Percentiles rank a stretch among this genome's conserved stretches.
phyloP scores from a whole-genome alignment of 2,329 filamentous ascomycete genomes.

The Chalaropsis thielavioides region DNA sequence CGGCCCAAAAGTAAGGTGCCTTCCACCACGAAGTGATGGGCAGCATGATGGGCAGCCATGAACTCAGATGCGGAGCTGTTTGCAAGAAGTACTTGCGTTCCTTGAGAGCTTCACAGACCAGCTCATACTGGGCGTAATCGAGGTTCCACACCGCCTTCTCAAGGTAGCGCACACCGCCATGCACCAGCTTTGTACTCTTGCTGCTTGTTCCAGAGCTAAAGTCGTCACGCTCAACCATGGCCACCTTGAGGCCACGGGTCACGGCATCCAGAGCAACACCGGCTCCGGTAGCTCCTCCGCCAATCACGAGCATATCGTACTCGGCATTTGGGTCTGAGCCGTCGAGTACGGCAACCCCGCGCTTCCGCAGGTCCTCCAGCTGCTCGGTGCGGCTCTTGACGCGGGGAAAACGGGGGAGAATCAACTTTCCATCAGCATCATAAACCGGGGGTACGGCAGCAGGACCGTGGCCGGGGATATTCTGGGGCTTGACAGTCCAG shows the following conservation, averaged over 20 bases:
- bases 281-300: slow-evolving; percentile 55
- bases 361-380: slow-evolving; percentile 43
- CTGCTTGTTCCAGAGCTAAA: slow-evolving; percentile 60
- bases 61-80: slow-evolving; percentile 58
- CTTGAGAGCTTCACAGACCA: slow-evolving; percentile 58
- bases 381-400: slow-evolving; percentile 50
- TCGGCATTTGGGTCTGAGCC: slow-evolving; percentile 26
- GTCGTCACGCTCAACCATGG: slow-evolving; percentile 57
- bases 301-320: slow-evolving; percentile 58
- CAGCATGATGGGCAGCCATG: slow-evolving; percentile 63
- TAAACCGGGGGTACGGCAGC: slow-evolving; percentile 57
- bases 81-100: slow-evolving; percentile 63
- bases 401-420: slow-evolving; percentile 49
- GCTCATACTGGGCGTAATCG: slow-evolving; percentile 57
- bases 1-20: slow-evolving; percentile 61
- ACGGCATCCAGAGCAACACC: slow-evolving; percentile 60
- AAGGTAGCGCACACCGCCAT: slow-evolving; percentile 59
- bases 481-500: slow-evolving; percentile 50
- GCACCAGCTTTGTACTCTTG: slow-evolving; percentile 66
- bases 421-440: slow-evolving; percentile 52
- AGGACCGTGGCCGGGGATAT: slow-evolving; percentile 55
- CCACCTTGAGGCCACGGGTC: slow-evolving; percentile 56
- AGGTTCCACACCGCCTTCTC: slow-evolving; percentile 65
- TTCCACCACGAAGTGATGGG: slow-evolving; percentile 65
- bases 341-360: slow-evolving; percentile 20